phyloP scores from a whole-genome alignment of 2,329 filamentous ascomycete genomes.

The Akanthomyces muscarius region DNA sequence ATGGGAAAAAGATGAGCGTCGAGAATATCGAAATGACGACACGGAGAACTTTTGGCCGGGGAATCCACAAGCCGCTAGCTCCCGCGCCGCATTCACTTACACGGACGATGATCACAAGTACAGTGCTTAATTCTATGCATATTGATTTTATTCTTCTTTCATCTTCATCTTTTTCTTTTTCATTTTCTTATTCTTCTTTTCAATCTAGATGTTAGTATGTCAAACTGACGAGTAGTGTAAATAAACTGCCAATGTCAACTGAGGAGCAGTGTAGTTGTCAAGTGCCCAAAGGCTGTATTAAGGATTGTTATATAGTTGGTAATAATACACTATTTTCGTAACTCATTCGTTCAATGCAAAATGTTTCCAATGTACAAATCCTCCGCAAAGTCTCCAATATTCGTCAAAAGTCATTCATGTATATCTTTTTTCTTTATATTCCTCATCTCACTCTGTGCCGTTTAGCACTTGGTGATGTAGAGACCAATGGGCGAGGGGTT shows the following conservation, averaged over 20 bases:
- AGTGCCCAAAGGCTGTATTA: constrained; percentile 12
- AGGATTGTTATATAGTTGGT: constrained; percentile 17
- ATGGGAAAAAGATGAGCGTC: background rate
- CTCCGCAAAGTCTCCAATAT: background rate
- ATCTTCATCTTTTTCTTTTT: background rate
- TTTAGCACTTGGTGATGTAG: constrained; percentile 34
- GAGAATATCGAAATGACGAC: constrained; percentile 5
- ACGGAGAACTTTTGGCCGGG: constrained; percentile 4
- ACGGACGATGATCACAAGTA: background rate
- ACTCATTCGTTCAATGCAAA: constrained; percentile 9
- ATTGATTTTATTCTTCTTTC: background rate
- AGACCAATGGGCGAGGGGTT: constrained; percentile 45
- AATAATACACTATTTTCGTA: constrained; percentile 9
- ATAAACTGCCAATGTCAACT: background rate
- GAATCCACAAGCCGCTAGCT: constrained; percentile 6
- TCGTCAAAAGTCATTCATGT: constrained; percentile 3
- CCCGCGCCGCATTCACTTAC: background rate
- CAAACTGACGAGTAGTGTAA: no score
- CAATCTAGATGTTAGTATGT: no score
- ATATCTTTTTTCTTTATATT: constrained; percentile 10
- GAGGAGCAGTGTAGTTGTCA: background rate
- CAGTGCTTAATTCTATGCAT: background rate
- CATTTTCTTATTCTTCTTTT: no score
- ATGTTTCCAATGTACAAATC: background rate
- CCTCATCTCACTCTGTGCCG: background rate